Base-by-base conservation (phyloP, 148 eudicot species). In the Arctostaphylos glauca region DNA sequence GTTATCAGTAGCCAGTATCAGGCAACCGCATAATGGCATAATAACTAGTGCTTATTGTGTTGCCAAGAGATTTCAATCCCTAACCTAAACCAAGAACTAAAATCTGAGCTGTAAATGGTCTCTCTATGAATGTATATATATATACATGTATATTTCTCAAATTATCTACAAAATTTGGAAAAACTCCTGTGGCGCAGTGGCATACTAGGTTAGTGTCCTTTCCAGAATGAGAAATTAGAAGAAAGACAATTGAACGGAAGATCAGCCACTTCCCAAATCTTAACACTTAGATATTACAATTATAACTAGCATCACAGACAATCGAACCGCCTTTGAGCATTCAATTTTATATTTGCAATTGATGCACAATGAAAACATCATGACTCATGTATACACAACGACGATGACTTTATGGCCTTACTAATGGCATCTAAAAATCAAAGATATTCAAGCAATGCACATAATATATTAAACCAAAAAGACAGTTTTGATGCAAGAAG, bases 131-230 rank as follows among this genome's bases (percentile, higher is more conserved):
- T 9, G 10, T 5, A 50, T 50, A 2, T 50, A 5, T 50, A 9
- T 9, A 2, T 9, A 50, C 10, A 5, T 5, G 54, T 5, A 50
- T 5, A 50, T 50, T 50, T 50, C 10, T 50, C 8, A 50, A 50
- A 9, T 9, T 50, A 50, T 9, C 54, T 5, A 50, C 54, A 5
- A 50, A 18, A 54, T 54, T 54, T 59, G 15, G 8, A 43, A 16
- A 70, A 43, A 38, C 74, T 43, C n/a, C 38, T 70, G 54, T 70
- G 74, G 71, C 38, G 25, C 15, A 66, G 71, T 70, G 74, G 74
- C 46, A 43, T 50, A 50, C 54, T 50, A 41, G 48, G 38, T 70
- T 16, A 70, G 44, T 12, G 44, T 67, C 72, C 44, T 67, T 4
- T 67, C 5, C 4, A 50, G 49, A 6, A 38, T 5, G 48, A 70